Base-by-base conservation (phyloP, 148 eudicot genomes). In the Dianthus caryophyllus region DNA sequence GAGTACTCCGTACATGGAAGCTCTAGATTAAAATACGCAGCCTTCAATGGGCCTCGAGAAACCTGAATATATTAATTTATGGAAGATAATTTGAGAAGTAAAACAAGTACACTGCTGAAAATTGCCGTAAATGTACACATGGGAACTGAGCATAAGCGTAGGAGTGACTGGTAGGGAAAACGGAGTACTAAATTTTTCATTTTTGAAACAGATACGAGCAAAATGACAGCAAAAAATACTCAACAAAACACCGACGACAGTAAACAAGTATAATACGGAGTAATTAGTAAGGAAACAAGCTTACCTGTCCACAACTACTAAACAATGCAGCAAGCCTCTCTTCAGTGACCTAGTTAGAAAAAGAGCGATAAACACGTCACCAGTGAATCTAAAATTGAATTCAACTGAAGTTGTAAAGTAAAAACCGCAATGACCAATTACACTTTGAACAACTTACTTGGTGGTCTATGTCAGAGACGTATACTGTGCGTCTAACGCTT, bases 241-340 rank as follows among this genome's bases (percentile, higher is more conserved):
- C 73, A 55, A 65, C 16, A 39, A 22, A 17, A 65, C 30, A 11
- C 21, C 54, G 38, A 22, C 36, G 29, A 49, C 33, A 55, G 22
- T 29, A 60, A 15, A 33, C 3, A 33, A 7, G 38, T 3, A 2
- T 7, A 33, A 7, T 7, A 33, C 38, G 38, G 7, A 3, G 7
- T 3, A 33, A 16, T 17, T 0, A 49, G 39, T 8, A 9, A 62
- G 27, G 33, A 53, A 49, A 9, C 36, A 12, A 49, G 43, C 49
- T 84, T 86, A 91, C 97, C 75, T 87, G 90, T 55, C 97, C 97
- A 73, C 87, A 84, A 67, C 68, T 68, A 73, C 76, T 82, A 76
- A 91, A 91, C 71, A 91, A 79, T 24, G 88, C 90, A 71, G 97
- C 96, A 69, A 91, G 91, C 69, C 75, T 84, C 79, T 88, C 97